Evolutionary conservation across 768 basidiomycete species (phyloP).

Genomic region (Auricularia auricula-judae): DNA sequence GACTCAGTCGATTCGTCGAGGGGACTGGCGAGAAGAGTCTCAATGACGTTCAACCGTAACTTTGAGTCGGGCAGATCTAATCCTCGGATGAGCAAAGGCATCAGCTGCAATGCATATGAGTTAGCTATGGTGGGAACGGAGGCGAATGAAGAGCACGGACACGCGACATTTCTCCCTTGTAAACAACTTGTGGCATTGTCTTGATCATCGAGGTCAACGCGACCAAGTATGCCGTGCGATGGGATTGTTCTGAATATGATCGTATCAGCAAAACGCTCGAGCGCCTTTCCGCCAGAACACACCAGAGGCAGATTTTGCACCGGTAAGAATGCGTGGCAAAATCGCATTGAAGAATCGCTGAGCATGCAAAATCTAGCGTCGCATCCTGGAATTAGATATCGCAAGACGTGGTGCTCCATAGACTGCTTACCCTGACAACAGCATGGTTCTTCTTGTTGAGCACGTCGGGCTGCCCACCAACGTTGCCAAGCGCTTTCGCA

Average conservation of each 20-base stretch:
- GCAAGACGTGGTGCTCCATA: too few relatives aligned
- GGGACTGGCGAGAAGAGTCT: conserved; percentile 63
- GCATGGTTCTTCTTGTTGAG: conserved; percentile 73
- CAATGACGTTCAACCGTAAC: conserved; percentile 71
- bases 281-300: conserved; percentile 11
- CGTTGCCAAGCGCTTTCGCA: conserved; percentile 60
- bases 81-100: conserved; percentile 80
- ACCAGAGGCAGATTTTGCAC: conserved; percentile 49
- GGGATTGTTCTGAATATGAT: conserved; percentile 29
- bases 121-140: not conserved
- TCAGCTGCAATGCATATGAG: conserved; percentile 41
- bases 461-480: conserved; percentile 45
- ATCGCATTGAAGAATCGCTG: conserved; percentile 66
- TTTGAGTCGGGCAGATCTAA: conserved; percentile 65
- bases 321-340: conserved; percentile 63
- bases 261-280: too few relatives aligned
- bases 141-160: conserved; percentile 31
- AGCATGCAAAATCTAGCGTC: conserved; percentile 50
- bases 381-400: too few relatives aligned
- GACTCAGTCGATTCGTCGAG: conserved; percentile 33
- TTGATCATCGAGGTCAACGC: conserved; percentile 75
- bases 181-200: conserved; percentile 66
- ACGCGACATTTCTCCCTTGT: conserved; percentile 52
- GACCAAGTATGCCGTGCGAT: conserved; percentile 64
- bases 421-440: conserved; percentile 52